Evolutionary conservation across 495 filamentous ascomycete species (phyloP).

Genomic region (Thermothielavioides terrestris): DNA sequence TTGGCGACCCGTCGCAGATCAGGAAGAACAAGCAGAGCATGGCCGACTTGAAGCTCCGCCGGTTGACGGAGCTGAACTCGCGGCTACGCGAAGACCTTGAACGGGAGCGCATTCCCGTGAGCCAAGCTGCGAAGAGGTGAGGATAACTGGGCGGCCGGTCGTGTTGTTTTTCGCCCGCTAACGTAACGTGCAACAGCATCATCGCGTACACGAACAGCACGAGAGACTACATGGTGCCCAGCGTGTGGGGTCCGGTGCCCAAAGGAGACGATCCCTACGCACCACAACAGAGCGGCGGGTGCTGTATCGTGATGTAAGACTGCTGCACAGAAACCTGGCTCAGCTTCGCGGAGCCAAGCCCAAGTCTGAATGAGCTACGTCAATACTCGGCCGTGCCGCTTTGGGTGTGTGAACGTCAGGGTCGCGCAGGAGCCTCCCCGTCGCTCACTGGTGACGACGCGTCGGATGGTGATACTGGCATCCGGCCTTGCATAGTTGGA

Average conservation of each 20-base stretch:
- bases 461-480: neutral
- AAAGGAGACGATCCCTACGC: conserved; percentile 95
- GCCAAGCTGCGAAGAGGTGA: conserved; percentile 86
- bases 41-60: conserved; percentile 93
- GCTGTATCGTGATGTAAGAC: conserved; percentile 84
- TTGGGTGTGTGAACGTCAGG: neutral
- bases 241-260: conserved; percentile 88
- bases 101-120: conserved; percentile 87
- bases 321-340: neutral
- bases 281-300: conserved; percentile 79
- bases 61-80: conserved; percentile 91
- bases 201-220: conserved; percentile 95
- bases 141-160: conserved; percentile 1
- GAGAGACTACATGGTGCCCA: conserved; percentile 97
- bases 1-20: conserved; percentile 55
- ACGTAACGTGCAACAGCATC: conserved; percentile 48
- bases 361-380: neutral
- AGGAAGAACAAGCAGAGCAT: conserved; percentile 99
- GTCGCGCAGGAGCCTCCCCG: neutral
- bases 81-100: conserved; percentile 92
- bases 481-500: conserved; percentile 1
- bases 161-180: neutral
- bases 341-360: neutral
- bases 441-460: neutral
- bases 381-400: conserved; percentile 1